Conservation (phyloP, 768 basidiomycete species). For the Pleurotus pulmonarius region DNA sequence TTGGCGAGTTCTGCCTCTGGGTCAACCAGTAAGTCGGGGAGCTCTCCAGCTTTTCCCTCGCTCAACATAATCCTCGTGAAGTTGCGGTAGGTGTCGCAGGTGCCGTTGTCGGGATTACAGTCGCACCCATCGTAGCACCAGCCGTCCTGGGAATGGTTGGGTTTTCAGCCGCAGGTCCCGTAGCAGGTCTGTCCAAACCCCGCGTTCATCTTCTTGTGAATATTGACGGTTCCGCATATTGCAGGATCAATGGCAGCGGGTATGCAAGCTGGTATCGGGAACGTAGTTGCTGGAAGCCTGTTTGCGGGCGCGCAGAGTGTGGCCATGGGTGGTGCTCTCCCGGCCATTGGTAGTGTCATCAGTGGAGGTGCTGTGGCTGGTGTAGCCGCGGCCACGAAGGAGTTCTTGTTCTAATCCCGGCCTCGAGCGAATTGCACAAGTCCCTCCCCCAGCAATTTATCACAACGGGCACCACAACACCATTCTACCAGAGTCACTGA, state of each 20-base stretch:
- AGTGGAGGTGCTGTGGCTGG: not conserved
- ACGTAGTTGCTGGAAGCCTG: constrained; percentile 5
- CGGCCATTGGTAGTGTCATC: constrained; percentile 3
- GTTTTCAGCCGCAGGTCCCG: constrained; percentile 9
- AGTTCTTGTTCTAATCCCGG: not conserved
- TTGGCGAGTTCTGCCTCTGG: not conserved
- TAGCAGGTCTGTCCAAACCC: constrained; percentile 6
- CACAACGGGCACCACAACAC: too few species aligned
- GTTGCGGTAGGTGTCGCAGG: not conserved
- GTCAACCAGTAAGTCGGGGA: not conserved
- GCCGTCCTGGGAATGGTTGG: constrained; percentile 2
- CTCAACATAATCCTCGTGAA: not conserved
- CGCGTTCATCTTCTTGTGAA: not conserved
- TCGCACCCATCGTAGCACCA: not conserved
- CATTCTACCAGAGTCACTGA: too few species aligned
- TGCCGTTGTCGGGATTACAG: not conserved
- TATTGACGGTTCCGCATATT: not conserved
- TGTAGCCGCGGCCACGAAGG: not conserved
- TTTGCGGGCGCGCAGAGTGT: constrained; percentile 11
- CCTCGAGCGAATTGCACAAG: too few species aligned
- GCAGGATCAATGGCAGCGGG: constrained; percentile 9
- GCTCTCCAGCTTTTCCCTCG: not conserved
- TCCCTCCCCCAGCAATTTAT: too few species aligned
- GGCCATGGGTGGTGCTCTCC: constrained; percentile 11
- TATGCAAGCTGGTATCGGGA: constrained; percentile 6